Percentiles rank a stretch among this genome's conserved stretches.
phyloP scores from a whole-genome alignment of 2,329 filamentous ascomycete genomes.

The Trichoderma sp. region DNA sequence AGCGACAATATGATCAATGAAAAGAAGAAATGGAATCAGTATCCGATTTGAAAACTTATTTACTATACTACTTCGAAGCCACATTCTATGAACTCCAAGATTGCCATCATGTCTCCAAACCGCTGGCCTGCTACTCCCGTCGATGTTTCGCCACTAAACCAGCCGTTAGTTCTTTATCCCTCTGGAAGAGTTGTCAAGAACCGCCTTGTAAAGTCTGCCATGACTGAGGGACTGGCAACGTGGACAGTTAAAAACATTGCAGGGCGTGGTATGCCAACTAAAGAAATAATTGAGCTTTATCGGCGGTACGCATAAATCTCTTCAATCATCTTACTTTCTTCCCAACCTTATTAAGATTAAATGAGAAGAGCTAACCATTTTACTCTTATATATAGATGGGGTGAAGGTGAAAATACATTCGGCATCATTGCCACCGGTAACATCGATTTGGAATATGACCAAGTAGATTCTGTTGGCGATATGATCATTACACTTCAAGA shows the following conservation, averaged over 20 bases:
- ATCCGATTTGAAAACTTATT: no score
- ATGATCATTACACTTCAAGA: constrained; percentile 31
- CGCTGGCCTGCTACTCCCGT: constrained; percentile 2
- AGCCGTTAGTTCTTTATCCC: constrained; percentile 49
- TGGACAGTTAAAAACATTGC: constrained; percentile 54
- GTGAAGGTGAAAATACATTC: constrained; percentile 20
- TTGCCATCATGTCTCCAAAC: constrained; percentile 16
- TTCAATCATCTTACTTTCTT: no score
- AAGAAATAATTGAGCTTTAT: no score
- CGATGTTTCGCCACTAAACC: constrained; percentile 32
- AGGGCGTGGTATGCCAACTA: no score
- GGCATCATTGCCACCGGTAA: constrained; percentile 31
- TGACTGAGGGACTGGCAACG: constrained; percentile 61
- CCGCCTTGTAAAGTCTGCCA: constrained; percentile 63
- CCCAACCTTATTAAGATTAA: no score
- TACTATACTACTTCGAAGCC: no score
- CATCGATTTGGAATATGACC: neutral
- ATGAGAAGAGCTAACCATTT: no score
- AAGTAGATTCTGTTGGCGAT: neutral
- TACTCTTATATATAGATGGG: no score
- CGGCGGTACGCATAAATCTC: no score
- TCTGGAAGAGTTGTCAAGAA: constrained; percentile 57
- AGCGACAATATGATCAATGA: no score
- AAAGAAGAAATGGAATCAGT: no score
- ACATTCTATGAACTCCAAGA: neutral